Percentiles rank a stretch among this genome's conserved stretches.
These are phyloP conservation scores for Neurospora sp. DNA, from an alignment of 495 filamentous ascomycete genomes.

Conservation along the genomic window DNA sequence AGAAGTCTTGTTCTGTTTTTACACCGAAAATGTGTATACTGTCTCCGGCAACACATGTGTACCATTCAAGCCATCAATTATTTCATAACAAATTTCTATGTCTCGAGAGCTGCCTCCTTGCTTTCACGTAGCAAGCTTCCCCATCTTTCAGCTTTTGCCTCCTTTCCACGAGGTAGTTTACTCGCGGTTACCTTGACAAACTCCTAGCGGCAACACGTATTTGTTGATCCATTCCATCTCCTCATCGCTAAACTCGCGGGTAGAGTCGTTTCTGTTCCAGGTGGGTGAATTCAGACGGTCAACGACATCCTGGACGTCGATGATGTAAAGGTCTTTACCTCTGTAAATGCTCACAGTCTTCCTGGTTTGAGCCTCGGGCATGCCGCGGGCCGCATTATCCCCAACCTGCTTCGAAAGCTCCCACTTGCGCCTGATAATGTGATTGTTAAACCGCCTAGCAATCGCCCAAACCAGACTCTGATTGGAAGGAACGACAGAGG, in stretches of 20 bases:
- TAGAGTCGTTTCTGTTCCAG: neutral
- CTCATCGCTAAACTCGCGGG: neutral
- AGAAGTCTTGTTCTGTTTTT: neutral
- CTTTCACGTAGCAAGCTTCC: neutral
- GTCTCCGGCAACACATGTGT: neutral
- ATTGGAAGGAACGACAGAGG: neutral
- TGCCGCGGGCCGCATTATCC: neutral
- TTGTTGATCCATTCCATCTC: neutral
- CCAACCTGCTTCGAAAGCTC: neutral
- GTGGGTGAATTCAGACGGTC: neutral
- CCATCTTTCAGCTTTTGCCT: neutral
- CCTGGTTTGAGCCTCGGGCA: neutral
- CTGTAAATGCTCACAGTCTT: neutral
- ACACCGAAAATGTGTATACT: neutral
- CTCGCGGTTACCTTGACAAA: neutral
- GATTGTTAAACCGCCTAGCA: neutral
- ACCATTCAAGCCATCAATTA: neutral
- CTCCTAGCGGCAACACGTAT: neutral
- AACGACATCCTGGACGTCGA: neutral
- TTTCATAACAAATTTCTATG: neutral
- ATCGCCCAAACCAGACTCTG: neutral
- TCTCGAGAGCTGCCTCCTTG: neutral
- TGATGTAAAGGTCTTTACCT: neutral
- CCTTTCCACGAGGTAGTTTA: neutral
- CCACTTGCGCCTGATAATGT: neutral